A percentile compares a stretch with the other conserved stretches of the same genome.
Conservation (phyloP, 176 grass and related monocot genomes). For the Paspalum vaginatum region DNA sequence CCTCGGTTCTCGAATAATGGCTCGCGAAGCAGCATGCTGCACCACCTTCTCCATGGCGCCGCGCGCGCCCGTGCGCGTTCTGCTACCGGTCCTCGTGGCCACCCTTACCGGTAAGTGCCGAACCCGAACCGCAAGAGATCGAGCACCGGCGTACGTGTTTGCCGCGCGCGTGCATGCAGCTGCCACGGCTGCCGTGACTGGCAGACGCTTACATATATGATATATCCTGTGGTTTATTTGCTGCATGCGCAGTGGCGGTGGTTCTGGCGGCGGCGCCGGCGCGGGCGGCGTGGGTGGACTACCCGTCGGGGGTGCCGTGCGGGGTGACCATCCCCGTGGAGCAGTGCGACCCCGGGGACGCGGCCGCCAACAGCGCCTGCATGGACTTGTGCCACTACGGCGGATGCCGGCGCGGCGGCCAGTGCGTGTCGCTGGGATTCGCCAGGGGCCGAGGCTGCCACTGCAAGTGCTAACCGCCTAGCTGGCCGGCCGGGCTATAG, state of each 20-base stretch:
- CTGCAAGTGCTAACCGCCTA: constrained; percentile 51
- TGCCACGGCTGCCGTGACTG: too few relatives aligned
- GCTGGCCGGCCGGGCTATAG: neutral
- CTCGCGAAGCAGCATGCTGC: constrained; percentile 33
- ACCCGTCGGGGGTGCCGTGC: constrained; percentile 59
- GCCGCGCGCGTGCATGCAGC: too few relatives aligned
- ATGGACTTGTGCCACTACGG: constrained; percentile 80
- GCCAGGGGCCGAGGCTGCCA: constrained; percentile 45
- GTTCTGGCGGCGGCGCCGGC: constrained; percentile 9
- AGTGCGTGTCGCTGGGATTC: constrained; percentile 48
- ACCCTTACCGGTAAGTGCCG: constrained; percentile 29
- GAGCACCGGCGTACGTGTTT: too few relatives aligned
- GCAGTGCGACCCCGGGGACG: constrained; percentile 60
- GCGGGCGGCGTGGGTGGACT: constrained; percentile 66
- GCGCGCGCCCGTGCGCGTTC: neutral
- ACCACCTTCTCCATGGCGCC: neutral
- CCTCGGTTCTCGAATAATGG: neutral
- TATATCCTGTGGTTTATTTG: too few relatives aligned
- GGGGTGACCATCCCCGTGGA: constrained; percentile 56
- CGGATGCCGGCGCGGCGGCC: constrained; percentile 57
- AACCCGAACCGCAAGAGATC: too few relatives aligned
- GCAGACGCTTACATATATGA: too few relatives aligned
- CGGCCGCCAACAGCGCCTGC: constrained; percentile 64
- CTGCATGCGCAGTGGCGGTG: neutral
- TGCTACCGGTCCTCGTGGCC: constrained; percentile 22